These are phyloP conservation scores for Dryadomyces sulphureus DNA, from an alignment of 2,329 filamentous ascomycete species.

Conservation along the genomic window DNA sequence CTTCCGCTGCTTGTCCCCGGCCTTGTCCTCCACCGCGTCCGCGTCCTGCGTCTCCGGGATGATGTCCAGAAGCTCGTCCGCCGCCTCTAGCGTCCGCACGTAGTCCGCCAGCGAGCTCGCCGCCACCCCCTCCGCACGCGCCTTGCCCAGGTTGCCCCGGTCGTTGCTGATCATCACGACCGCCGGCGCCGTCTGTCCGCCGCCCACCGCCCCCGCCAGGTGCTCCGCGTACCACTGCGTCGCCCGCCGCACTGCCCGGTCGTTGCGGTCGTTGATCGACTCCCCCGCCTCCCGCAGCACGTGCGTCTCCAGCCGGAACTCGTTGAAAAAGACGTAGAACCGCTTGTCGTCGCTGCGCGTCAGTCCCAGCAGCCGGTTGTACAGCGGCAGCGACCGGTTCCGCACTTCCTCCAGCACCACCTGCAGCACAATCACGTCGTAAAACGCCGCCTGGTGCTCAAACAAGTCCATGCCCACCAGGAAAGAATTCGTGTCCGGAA, in stretches of 20 bases:
- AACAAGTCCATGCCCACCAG: constrained; percentile 95
- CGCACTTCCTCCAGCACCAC: constrained; percentile 93
- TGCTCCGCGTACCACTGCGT: constrained; percentile 86
- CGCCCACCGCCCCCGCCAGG: constrained; percentile 45
- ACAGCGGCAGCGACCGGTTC: constrained; percentile 84
- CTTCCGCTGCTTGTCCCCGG: neutral
- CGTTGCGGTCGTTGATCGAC: constrained; percentile 91
- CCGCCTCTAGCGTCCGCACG: constrained; percentile 69
- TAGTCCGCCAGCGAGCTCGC: constrained; percentile 61
- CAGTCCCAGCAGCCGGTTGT: constrained; percentile 79
- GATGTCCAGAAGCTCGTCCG: constrained; percentile 81
- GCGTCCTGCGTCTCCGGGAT: constrained; percentile 66
- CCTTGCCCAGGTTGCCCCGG: constrained; percentile 70
- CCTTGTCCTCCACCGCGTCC: constrained; percentile 32
- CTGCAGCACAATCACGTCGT: constrained; percentile 92
- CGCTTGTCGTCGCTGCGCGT: constrained; percentile 94
- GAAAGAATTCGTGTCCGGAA: constrained; percentile 92
- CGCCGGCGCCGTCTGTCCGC: constrained; percentile 43
- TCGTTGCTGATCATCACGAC: constrained; percentile 94
- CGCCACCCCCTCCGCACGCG: constrained; percentile 57
- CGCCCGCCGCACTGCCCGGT: constrained; percentile 73
- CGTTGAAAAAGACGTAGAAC: constrained; percentile 98
- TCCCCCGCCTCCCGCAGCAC: constrained; percentile 61
- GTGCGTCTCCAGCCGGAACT: constrained; percentile 88
- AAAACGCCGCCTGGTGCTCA: constrained; percentile 80